These are phyloP conservation scores for Durio zibethinus DNA, from an alignment of 345 rosid genomes.

Conservation along the genomic window DNA sequence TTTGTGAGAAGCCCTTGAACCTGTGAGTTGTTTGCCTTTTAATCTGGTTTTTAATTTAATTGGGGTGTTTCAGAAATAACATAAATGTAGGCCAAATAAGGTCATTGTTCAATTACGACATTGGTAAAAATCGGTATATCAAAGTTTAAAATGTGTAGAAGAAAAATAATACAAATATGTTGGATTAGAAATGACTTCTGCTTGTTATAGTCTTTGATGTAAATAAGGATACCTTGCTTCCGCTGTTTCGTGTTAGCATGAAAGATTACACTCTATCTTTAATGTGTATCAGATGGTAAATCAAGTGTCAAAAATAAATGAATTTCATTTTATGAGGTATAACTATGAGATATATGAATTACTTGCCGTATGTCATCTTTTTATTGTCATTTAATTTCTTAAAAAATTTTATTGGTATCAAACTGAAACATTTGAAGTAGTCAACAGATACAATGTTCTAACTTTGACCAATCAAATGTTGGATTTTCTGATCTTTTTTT, in stretches of 20 bases:
- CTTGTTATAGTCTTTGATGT: not conserved
- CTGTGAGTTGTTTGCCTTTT: constrained; percentile 39
- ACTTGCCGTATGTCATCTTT: not conserved
- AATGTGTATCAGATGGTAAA: not conserved
- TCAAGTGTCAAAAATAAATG: not conserved
- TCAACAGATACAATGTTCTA: not conserved
- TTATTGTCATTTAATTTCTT: too few species aligned
- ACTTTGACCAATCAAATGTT: not conserved
- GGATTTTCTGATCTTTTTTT: not conserved
- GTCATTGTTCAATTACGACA: not conserved
- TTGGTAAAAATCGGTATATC: not conserved
- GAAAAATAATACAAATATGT: not conserved
- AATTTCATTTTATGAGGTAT: not conserved
- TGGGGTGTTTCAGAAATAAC: constrained; percentile 4
- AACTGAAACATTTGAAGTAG: not conserved
- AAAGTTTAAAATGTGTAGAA: not conserved
- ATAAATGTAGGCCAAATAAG: not conserved
- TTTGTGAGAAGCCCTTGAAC: constrained; percentile 66
- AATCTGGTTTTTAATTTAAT: constrained; percentile 5
- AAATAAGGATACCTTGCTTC: not conserved
- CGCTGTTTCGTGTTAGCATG: not conserved
- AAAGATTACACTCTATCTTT: not conserved
- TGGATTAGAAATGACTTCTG: not conserved
- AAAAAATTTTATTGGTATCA: not conserved
- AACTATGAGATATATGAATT: not conserved